These are phyloP conservation scores for Pulveroboletus sp. DNA, from an alignment of 768 basidiomycete genomes.

Conservation along the genomic window DNA sequence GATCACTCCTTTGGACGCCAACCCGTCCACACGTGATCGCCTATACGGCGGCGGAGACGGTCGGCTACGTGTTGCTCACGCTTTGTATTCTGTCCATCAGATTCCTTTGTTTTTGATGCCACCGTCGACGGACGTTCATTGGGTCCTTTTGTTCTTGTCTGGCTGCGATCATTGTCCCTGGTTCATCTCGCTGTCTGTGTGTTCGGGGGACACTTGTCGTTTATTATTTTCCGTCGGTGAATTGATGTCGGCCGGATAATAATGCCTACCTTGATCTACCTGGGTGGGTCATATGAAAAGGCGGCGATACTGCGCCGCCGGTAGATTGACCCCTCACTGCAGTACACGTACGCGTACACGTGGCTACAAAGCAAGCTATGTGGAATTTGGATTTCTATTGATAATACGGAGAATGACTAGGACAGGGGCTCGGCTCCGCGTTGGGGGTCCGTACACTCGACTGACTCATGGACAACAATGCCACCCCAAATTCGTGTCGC, in stretches of 20 bases:
- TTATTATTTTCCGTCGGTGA: background rate
- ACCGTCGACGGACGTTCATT: background rate
- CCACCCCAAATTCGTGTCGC: background rate
- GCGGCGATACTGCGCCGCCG: background rate
- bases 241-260: background rate
- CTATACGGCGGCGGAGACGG: slow-evolving; percentile 11
- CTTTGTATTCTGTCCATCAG: slow-evolving; percentile 16
- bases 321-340: background rate
- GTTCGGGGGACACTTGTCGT: background rate
- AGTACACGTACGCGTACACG: background rate
- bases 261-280: background rate
- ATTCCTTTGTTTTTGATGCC: slow-evolving; percentile 20
- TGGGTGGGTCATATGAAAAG: slow-evolving; percentile 2
- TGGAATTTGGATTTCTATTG: too few relatives aligned
- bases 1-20: too few relatives aligned
- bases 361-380: too few relatives aligned
- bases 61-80: slow-evolving; percentile 10
- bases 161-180: background rate
- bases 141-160: background rate
- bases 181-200: background rate
- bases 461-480: background rate
- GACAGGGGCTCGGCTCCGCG: background rate
- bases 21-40: background rate
- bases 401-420: slow-evolving; percentile 6
- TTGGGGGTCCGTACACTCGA: background rate